These are phyloP conservation scores for Boletus subparvulus DNA, from an alignment of 768 basidiomycete genomes.

Conservation along the genomic window DNA sequence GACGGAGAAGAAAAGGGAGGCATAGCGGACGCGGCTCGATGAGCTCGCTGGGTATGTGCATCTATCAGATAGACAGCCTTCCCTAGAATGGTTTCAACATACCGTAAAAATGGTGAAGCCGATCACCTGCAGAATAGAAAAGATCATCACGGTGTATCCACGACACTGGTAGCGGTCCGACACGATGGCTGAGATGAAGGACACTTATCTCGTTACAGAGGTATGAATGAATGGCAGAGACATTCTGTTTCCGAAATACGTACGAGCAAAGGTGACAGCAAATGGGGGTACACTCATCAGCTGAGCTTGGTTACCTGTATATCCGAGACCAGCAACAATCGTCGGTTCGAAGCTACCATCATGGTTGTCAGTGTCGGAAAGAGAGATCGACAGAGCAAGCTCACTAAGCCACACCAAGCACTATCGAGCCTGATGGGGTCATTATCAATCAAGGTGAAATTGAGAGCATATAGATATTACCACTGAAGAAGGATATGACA, in stretches of 20 bases:
- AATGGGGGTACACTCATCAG: conserved; percentile 54
- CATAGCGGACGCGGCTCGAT: conserved; percentile 47
- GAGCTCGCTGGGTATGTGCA: conserved; percentile 8
- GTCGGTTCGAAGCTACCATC: conserved; percentile 61
- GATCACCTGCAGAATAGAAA: conserved; percentile 41
- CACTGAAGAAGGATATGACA: conserved; percentile 52
- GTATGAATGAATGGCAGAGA: not conserved
- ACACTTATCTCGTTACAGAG: conserved; percentile 27
- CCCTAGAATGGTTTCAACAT: not conserved
- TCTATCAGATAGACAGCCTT: not conserved
- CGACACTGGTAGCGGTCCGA: conserved; percentile 55
- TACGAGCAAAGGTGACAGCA: conserved; percentile 21
- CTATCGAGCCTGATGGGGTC: conserved; percentile 13
- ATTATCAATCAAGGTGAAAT: not conserved
- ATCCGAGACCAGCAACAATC: conserved; percentile 65
- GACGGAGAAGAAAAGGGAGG: conserved; percentile 52
- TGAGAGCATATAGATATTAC: conserved; percentile 21
- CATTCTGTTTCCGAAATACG: conserved; percentile 35
- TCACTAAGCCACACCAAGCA: conserved; percentile 27
- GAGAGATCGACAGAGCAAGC: conserved; percentile 6
- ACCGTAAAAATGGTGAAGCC: not conserved
- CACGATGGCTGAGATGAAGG: conserved; percentile 42
- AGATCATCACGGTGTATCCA: conserved; percentile 45
- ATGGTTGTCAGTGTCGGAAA: conserved; percentile 37
- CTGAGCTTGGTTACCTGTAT: conserved; percentile 51